Evolutionary conservation across 2,329 filamentous ascomycete genomes (phyloP).

Genomic region (Neoscytalidium dimidiatum): DNA sequence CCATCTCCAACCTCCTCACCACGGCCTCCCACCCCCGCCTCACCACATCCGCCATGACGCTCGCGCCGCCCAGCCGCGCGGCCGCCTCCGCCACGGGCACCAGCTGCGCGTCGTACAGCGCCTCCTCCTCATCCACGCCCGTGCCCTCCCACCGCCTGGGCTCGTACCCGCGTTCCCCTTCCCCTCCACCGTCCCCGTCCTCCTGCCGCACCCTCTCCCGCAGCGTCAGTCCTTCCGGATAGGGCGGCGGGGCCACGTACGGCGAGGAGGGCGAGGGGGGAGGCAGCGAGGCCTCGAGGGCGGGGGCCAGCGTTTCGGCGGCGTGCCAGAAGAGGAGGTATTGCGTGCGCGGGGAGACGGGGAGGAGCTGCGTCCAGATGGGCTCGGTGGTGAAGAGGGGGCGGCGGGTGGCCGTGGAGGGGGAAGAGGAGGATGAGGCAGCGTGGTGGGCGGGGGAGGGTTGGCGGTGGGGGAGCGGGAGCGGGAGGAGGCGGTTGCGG

Average conservation of each 20-base stretch:
- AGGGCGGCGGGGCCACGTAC: conserved; percentile 42
- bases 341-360: conserved; percentile 36
- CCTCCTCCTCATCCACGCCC: conserved; percentile 51
- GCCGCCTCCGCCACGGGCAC: conserved; percentile 47
- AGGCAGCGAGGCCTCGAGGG: conserved; percentile 29
- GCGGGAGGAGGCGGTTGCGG: conserved; percentile 50
- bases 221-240: conserved; percentile 38
- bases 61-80: conserved; percentile 36
- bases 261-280: conserved; percentile 26
- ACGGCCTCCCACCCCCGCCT: conserved; percentile 48
- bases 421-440: conserved; percentile 44
- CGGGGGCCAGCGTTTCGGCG: conserved; percentile 48
- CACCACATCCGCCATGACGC: conserved; percentile 49
- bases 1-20: background rate
- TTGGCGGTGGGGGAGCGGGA: conserved; percentile 48
- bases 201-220: conserved; percentile 39
- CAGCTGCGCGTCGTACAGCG: conserved; percentile 44
- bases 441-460: conserved; percentile 30
- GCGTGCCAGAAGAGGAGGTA: conserved; percentile 52
- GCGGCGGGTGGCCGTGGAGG: background rate
- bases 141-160: conserved; percentile 49
- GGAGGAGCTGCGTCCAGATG: conserved; percentile 49
- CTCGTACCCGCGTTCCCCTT: conserved; percentile 45
- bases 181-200: too few species aligned
- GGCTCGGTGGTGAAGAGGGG: conserved; percentile 43